Base-by-base conservation (phyloP, 1,139 yeast genomes). In the Candida sojae region DNA sequence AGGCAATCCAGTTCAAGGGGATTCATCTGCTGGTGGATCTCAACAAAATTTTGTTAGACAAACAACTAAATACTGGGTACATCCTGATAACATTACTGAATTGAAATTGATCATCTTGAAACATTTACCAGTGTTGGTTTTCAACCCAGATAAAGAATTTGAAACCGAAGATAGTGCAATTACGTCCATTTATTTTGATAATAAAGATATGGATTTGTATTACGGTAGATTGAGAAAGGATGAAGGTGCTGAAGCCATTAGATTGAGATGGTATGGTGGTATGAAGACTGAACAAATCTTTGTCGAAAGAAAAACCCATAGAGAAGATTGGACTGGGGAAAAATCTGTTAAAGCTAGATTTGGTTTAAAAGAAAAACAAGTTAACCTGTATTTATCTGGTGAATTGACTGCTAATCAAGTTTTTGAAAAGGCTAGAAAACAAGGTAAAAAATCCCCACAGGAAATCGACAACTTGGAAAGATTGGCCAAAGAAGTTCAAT, bases 241-340 rank as follows among this genome's bases (percentile, higher is more conserved):
- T 57, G 99, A 93, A 75, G 99, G 99, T 66, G 99, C 99, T 8
- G 99, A 93, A 70, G 99, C 99, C 23, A 91, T 93, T 58, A 86
- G 99, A 73, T 78, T 93, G 64, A 85, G 99, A 75, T 93, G 99
- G 99, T 93, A 93, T 65, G 99, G 99, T 63, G 97, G 97, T 47
- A 92, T 93, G 99, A 79, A 82, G 51, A 81, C 93, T 4, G 97
- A 92, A 57, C 89, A 88, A 46, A 90, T 93, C 49, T 93, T 93
- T 57, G 96, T 93, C 34, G 99, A 93, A 71, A 84, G 99, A 68
- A 93, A 93, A 69, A 93, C 99, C 11, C 99, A 93, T 65, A 83
- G 99, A 68, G 99, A 93, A 69, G 99, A 93, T 71, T 93, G 99
- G 99, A 93, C 99, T 2, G 99, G 99, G 60, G 99, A 93, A 69